Evolutionary conservation across 495 filamentous ascomycete species (phyloP), one percentile per base, ranked within the genome.

Genomic region (Aspergillus nanangensis): DNA sequence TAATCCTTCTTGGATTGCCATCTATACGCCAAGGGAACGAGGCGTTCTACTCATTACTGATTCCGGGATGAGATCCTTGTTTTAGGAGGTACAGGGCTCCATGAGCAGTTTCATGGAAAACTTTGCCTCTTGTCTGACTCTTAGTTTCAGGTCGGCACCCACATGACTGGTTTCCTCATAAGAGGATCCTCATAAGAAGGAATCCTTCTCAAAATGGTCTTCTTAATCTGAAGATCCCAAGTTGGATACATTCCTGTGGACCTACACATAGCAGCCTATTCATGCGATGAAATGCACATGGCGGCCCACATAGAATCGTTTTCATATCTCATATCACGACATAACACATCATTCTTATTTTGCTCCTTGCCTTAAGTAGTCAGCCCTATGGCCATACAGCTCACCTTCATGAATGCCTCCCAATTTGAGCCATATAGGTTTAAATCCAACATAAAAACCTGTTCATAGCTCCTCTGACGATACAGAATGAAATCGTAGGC

Each of bases 131-230:
- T n/a, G n/a, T n/a, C n/a, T n/a, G n/a, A n/a, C n/a, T n/a, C n/a
- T n/a, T n/a, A n/a, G n/a, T 38, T 38, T 10, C 35, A 38, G 10
- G 35, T 38, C 35, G 18, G 20, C 25, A 40, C 44, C 39, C 17
- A 42, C 36, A 39, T 47, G 44, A 15, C 45, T 40, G 41, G 44
- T 37, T 40, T 47, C 41, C 20, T 49, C 44, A 51, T 45, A 48
- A 58, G 44, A 58, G 34, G 34, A 47, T 46, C 50, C 33, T 52
- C 48, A 41, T 33, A 58, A 46, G 43, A 50, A 25, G 25, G 17
- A 18, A 21, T 17, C 39, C 34, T 23, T 33, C 33, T 37, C 24
- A 44, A 33, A 37, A 29, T 37, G 34, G 46, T 14, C 55, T 47
- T 44, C 42, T 46, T 21, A 36, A 29, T 47, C 52, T 39, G 38